Evolutionary conservation across 768 basidiomycete species (phyloP), one percentile per base, ranked within the genome.

Genomic region (Boletus speciosus): DNA sequence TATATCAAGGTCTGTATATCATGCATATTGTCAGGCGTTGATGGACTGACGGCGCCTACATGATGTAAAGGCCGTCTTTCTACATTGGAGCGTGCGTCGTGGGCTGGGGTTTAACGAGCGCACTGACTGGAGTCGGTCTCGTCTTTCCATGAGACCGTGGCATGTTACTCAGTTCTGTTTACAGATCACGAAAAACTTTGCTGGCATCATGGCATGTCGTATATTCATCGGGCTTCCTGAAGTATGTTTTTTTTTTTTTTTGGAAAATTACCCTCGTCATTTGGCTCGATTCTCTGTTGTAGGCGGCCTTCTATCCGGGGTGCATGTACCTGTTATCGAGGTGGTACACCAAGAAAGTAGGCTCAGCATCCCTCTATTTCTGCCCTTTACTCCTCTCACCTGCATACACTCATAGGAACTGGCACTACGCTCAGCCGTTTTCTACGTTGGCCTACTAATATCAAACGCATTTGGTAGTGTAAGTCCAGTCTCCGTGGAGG

Each of bases 391-490:
- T 36, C 36, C 11, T 23, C 23, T 45, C 7, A 47, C 3, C 5
- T 23, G 0, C 6, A 2, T 4, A 1, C 6, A 8, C 31, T 48
- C 35, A 4, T 34, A 86, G 82, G 84, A 87, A 71, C 70, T 87
- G n/a, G 80, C 83, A 0, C 78, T 86, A 52, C 79, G 85, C 35
- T 78, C 80, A 3, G 83, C 84, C 1, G 71, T 85, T 32, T 71
- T 88, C 2, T 85, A 80, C 59, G 76, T 75, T 15, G 84, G 85
- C 2, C 61, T 84, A 8, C 71, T 86, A 9, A 76, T 85, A 39
- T 83, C 84, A 5, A 84, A 85, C 62, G 85, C 86, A 6, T 85
- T 87, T 59, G 84, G 86, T 42, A 74, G 79, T 42, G 84, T 85
- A 51, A 62, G 81, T 63, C 14, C n/a, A 5, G 14, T 46, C 25